phyloP scores from a whole-genome alignment of 805 yeast species.

The Starmerella kuoi region DNA sequence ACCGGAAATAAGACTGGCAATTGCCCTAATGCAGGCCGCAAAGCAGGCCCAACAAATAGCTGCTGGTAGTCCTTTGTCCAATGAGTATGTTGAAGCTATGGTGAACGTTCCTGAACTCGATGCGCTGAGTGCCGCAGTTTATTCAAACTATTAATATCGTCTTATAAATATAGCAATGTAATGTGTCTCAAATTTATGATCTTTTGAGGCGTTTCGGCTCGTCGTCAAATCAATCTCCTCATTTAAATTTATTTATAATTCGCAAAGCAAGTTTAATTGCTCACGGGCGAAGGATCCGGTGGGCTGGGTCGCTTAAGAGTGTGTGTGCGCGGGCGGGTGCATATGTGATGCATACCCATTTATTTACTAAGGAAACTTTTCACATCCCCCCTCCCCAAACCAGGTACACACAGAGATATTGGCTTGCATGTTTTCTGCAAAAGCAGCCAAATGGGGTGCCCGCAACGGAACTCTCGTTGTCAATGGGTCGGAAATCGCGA shows the following conservation, averaged over 20 bases:
- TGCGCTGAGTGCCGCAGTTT: constrained; percentile 80
- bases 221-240: no score
- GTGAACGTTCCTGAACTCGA: constrained; percentile 53
- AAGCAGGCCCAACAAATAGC: constrained; percentile 50
- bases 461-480: constrained; percentile 22
- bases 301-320: no score
- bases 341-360: no score
- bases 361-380: no score
- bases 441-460: constrained; percentile 19
- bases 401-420: no score
- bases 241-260: no score
- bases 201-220: neutral
- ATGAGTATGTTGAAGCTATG: constrained; percentile 38
- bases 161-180: neutral
- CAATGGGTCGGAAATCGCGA: constrained; percentile 20
- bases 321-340: no score
- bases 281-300: no score
- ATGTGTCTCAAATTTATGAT: neutral
- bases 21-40: constrained; percentile 54
- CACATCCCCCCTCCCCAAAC: no score
- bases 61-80: constrained; percentile 33
- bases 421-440: constrained; percentile 21
- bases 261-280: no score
- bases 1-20: constrained; percentile 44
- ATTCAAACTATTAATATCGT: constrained; percentile 57